Percentiles rank a stretch among this genome's conserved stretches.
phyloP scores from a whole-genome alignment of 2,329 filamentous ascomycete species.

The Clonostachys rhizophaga region DNA sequence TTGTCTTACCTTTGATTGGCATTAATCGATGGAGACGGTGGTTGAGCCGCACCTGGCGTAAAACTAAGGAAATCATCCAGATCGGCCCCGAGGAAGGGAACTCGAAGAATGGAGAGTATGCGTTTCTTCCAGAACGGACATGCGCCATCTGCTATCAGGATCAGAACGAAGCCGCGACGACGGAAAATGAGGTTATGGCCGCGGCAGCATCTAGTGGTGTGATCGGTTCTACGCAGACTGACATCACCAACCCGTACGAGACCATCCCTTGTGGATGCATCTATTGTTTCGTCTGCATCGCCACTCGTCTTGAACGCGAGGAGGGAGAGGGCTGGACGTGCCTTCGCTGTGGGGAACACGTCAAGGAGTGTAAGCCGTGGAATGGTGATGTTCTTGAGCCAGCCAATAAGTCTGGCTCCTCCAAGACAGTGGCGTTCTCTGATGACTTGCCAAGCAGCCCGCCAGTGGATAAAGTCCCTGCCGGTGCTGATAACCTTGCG shows the following conservation, averaged over 20 bases:
- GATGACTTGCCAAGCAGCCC: slow-evolving; percentile 40
- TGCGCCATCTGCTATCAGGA: slow-evolving; percentile 97
- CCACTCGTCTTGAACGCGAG: slow-evolving; percentile 82
- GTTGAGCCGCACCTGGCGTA: slow-evolving; percentile 82
- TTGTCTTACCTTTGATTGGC: slow-evolving; percentile 92
- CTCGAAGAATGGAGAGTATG: slow-evolving; percentile 62
- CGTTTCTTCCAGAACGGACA: slow-evolving; percentile 85
- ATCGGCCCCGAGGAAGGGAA: slow-evolving; percentile 40
- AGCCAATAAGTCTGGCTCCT: slow-evolving; percentile 29
- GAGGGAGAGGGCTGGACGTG: slow-evolving; percentile 94
- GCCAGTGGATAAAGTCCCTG: background rate
- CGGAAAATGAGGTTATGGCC: slow-evolving; percentile 73
- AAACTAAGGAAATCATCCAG: slow-evolving; percentile 62
- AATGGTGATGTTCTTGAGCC: slow-evolving; percentile 77
- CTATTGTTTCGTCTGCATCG: slow-evolving; percentile 96
- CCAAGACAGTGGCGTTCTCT: slow-evolving; percentile 59
- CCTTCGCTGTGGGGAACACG: slow-evolving; percentile 77
- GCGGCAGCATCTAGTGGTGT: slow-evolving; percentile 70
- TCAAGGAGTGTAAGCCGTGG: slow-evolving; percentile 89
- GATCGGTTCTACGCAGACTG: slow-evolving; percentile 82
- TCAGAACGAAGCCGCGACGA: slow-evolving; percentile 68
- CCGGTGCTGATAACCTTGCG: background rate
- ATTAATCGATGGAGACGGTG: slow-evolving; percentile 90
- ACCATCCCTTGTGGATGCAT: slow-evolving; percentile 83
- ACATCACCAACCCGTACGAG: slow-evolving; percentile 95